These are phyloP conservation scores for Phaeotremella skinneri DNA, from an alignment of 768 basidiomycete genomes.

Conservation along the genomic window DNA sequence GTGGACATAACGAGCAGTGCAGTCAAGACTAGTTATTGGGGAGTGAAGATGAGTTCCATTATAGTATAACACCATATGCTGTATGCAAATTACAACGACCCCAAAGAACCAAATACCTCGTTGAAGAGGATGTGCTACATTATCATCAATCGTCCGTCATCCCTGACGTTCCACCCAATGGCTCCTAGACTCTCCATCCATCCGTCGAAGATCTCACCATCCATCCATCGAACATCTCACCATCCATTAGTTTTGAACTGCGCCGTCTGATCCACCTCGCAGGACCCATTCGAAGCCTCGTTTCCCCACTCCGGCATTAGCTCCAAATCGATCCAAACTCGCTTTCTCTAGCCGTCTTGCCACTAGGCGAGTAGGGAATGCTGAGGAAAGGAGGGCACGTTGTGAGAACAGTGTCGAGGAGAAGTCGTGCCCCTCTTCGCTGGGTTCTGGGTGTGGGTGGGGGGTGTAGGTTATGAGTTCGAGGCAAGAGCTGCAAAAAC, in stretches of 20 bases:
- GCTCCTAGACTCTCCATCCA: too few relatives aligned
- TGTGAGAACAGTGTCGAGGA: constrained; percentile 70
- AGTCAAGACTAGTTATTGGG: too few relatives aligned
- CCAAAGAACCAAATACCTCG: not conserved
- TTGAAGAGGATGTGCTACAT: too few relatives aligned
- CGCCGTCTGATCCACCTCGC: not conserved
- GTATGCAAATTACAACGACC: constrained; percentile 4
- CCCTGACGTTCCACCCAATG: too few relatives aligned
- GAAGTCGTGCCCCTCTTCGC: not conserved
- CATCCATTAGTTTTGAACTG: too few relatives aligned
- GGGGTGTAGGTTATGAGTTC: constrained; percentile 87
- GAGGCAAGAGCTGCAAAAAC: constrained; percentile 53
- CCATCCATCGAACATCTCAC: too few relatives aligned
- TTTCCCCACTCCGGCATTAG: constrained; percentile 87
- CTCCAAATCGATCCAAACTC: constrained; percentile 83
- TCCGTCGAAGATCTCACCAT: too few relatives aligned
- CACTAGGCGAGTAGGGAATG: constrained; percentile 52
- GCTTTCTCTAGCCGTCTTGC: constrained; percentile 81
- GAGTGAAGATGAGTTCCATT: constrained; percentile 7
- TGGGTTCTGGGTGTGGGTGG: constrained; percentile 41
- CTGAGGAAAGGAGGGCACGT: constrained; percentile 72
- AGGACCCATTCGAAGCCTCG: constrained; percentile 86
- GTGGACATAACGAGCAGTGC: too few relatives aligned
- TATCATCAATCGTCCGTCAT: too few relatives aligned
- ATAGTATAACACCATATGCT: not conserved